Base-by-base conservation (phyloP, 2,329 filamentous ascomycete species). In the Cladosporium phlei region DNA sequence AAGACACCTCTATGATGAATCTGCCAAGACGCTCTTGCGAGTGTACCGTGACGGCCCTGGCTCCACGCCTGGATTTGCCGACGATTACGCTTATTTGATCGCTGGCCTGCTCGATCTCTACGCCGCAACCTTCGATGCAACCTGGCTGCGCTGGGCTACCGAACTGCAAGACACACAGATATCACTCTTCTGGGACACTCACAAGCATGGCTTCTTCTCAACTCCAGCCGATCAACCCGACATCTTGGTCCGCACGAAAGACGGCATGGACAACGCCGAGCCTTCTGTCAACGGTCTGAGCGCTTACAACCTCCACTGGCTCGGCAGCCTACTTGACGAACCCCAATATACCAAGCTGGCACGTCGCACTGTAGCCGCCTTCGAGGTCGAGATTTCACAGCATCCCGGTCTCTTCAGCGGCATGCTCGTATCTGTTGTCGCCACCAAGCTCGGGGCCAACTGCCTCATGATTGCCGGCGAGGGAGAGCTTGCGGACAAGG, bases 1-100 rank as follows among this genome's bases (percentile, higher is more conserved):
- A 58, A 68, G 76, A 9, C 78, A 85, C 19, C 75, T 97, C 1
- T 96, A 87, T 74, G 80, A 91, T 52, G 63, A 73, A 7, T 56
- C 71, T 1, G 75, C 73, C 0, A 77, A 78, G 37, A 76, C 78
- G 3, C 69, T 97, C 12, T 86, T 83, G 61, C 79, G 90, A 39
- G 80, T 91, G 32, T 94, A 85, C 67, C 80, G 81, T 22, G 79
- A 83, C 51, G 78, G 79, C 2, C 74, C 80, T 7, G 82, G 83
- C 21, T 74, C 80, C 14, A 82, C 80, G 0, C 74, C 76, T 29
- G 90, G 80, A 0, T 95, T 97, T 66, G 88, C 91, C 1, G 93
- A 97, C 58, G 93, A 98, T 68, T 97, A 97, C 62, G 88, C 91
- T 2, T 95, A 91, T 65, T 66, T 97, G 30, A 86, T 89, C 39